Evolutionary conservation across 2,329 filamentous ascomycete species (phyloP), one percentile per base, ranked within the genome.

Genomic region (Teratosphaeria nubilosa): DNA sequence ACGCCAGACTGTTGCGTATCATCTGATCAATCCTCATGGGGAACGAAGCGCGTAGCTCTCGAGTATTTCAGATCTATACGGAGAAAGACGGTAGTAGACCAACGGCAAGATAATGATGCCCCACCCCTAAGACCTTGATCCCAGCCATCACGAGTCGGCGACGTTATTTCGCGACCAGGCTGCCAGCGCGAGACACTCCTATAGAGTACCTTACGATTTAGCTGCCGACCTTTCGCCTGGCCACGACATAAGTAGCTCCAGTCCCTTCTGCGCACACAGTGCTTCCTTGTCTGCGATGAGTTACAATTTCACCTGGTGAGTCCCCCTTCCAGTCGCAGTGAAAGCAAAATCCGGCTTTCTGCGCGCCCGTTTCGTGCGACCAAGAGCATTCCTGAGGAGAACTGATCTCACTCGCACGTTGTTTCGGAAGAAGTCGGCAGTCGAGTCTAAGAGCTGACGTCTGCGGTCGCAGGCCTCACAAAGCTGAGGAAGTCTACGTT

Each of bases 401-500:
- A n/a, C 13, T 14, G 13, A 41, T 41, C 34, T 16, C 9, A n/a
- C 13, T 41, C 34, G 34, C 34, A 41, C 16, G 13, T 11, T 41
- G 34, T 41, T 41, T 41, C 34, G 13, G 13, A 16, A 41, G 34
- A n/a, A 41, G 34, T 14, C 11, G 16, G 14, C 5, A 16, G 11
- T 14, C 16, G 11, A 48, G n/a, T 5, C 16, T 16, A 20, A 20
- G n/a, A 2, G 41, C 41, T 48, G 41, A 48, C 41, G 41, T 48
- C 16, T n/a, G n/a, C 7, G 41, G 16, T 53, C 31, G 9, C 53
- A 55, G 53, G 53, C 53, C 53, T 25, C 86, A 94, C 73, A 79
- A 85, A 67, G 91, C 88, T 72, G 82, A 86, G 66, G 88, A 95
- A 72, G 92, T 97, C 73, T 92, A 87, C 75, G 94, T 97, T 67